These are phyloP conservation scores for Neopestalotiopsis sp. DNA, from an alignment of 2,329 filamentous ascomycete species.

Conservation along the genomic window DNA sequence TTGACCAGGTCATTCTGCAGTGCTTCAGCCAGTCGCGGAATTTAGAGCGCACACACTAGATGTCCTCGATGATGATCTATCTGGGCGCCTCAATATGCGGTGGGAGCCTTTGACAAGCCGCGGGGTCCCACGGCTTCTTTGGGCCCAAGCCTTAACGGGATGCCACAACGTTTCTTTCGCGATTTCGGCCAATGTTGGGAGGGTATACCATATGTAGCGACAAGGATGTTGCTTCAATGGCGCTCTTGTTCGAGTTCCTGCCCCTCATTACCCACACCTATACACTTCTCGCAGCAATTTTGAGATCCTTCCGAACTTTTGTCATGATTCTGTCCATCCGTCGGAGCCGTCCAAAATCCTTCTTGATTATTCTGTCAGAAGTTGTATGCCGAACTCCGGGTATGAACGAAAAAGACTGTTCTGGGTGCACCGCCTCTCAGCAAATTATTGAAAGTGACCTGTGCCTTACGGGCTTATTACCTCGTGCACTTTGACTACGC, in stretches of 20 bases:
- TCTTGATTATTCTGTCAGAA: neutral
- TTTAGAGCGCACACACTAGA: conserved; percentile 2
- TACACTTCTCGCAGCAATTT: neutral
- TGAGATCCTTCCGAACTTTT: neutral
- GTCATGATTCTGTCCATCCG: neutral
- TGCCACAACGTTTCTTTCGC: neutral
- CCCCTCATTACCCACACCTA: neutral
- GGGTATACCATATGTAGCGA: neutral
- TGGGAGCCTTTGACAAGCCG: neutral
- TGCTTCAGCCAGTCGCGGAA: neutral
- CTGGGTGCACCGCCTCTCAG: neutral
- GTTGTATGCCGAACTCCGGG: neutral
- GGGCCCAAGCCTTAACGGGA: neutral
- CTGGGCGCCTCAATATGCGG: neutral
- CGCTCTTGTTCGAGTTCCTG: neutral
- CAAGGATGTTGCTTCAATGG: neutral
- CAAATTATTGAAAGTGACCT: neutral
- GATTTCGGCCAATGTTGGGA: neutral
- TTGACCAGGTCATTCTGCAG: neutral
- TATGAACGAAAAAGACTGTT: neutral
- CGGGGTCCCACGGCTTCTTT: neutral
- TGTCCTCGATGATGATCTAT: neutral
- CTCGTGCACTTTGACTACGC: neutral
- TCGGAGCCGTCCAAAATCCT: neutral
- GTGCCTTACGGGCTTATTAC: neutral